These are phyloP conservation scores for Raphanus raphanistrum DNA, from an alignment of 345 rosid species.

Conservation along the genomic window DNA sequence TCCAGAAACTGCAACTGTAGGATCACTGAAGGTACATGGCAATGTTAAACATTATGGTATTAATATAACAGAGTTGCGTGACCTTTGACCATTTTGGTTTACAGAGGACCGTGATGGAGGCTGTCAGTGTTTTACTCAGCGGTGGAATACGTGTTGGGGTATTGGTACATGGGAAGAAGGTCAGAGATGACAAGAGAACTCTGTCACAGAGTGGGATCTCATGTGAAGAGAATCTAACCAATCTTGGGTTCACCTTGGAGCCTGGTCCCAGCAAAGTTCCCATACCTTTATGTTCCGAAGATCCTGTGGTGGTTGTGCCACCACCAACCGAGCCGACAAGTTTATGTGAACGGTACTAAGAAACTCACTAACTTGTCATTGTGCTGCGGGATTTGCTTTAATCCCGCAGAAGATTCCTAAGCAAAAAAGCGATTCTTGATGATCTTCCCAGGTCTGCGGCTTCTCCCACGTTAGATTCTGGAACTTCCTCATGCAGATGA, in stretches of 20 bases:
- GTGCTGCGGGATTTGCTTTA: slow-evolving; percentile 31
- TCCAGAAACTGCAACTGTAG: slow-evolving; percentile 79
- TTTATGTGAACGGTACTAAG: slow-evolving; percentile 53
- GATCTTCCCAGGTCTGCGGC: slow-evolving; percentile 57
- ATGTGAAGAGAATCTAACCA: slow-evolving; percentile 53
- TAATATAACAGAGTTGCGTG: background rate
- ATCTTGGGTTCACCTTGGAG: slow-evolving; percentile 75
- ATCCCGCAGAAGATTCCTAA: slow-evolving; percentile 42
- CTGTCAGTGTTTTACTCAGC: slow-evolving; percentile 69
- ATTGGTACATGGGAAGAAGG: slow-evolving; percentile 75
- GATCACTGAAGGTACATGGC: slow-evolving; percentile 40
- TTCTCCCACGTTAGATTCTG: slow-evolving; percentile 48
- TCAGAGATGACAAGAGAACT: slow-evolving; percentile 75
- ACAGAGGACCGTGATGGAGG: slow-evolving; percentile 74
- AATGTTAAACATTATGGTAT: slow-evolving; percentile 3
- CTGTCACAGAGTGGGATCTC: slow-evolving; percentile 68
- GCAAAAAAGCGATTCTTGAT: slow-evolving; percentile 35
- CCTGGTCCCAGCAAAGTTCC: slow-evolving; percentile 48
- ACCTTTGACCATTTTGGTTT: slow-evolving; percentile 24
- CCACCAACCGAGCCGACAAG: slow-evolving; percentile 34
- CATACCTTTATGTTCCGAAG: slow-evolving; percentile 46
- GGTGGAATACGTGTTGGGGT: slow-evolving; percentile 73
- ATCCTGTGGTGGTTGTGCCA: slow-evolving; percentile 34
- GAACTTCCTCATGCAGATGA: slow-evolving; percentile 40
- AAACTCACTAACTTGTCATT: slow-evolving; percentile 21